Conservation (phyloP, 805 yeast genomes). For the Starmerella bombicola region DNA sequence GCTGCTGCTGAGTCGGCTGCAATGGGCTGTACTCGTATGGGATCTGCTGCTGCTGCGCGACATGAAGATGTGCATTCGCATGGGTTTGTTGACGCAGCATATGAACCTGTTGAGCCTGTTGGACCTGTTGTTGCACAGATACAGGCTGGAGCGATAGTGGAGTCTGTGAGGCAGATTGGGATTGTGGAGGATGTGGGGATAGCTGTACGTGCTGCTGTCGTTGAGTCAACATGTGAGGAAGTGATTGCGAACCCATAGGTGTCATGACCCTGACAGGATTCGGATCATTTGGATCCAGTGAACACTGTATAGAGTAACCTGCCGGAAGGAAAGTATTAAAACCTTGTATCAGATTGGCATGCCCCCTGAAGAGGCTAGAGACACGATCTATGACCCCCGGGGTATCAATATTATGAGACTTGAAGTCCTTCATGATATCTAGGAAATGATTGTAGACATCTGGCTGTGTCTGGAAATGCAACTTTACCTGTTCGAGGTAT, state of each 20-base stretch:
- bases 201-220: constrained; percentile 11
- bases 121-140: constrained; percentile 16
- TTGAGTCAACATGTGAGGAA: constrained; percentile 14
- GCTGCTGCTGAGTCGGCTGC: constrained; percentile 17
- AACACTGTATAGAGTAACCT: constrained; percentile 86
- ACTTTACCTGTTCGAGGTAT: constrained; percentile 88
- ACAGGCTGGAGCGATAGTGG: constrained; percentile 7
- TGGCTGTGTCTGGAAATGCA: constrained; percentile 82
- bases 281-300: constrained; percentile 77
- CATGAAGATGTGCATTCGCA: constrained; percentile 19
- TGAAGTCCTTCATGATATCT: constrained; percentile 98
- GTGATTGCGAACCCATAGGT: constrained; percentile 61
- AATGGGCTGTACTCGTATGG: constrained; percentile 1
- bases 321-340: constrained; percentile 96
- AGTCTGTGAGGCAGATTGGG: constrained; percentile 15
- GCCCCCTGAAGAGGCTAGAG: constrained; percentile 79
- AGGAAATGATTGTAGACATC: constrained; percentile 92
- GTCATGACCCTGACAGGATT: constrained; percentile 90
- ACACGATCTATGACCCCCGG: constrained; percentile 98
- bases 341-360: constrained; percentile 85
- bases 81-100: constrained; percentile 21
- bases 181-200: constrained; percentile 2
- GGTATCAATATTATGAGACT: constrained; percentile 89
- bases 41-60: constrained; percentile 17
- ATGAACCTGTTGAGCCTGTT: constrained; percentile 16